Evolutionary conservation across 1,139 yeast species (phyloP).

Genomic region (Debaryomyces nepalensis): DNA sequence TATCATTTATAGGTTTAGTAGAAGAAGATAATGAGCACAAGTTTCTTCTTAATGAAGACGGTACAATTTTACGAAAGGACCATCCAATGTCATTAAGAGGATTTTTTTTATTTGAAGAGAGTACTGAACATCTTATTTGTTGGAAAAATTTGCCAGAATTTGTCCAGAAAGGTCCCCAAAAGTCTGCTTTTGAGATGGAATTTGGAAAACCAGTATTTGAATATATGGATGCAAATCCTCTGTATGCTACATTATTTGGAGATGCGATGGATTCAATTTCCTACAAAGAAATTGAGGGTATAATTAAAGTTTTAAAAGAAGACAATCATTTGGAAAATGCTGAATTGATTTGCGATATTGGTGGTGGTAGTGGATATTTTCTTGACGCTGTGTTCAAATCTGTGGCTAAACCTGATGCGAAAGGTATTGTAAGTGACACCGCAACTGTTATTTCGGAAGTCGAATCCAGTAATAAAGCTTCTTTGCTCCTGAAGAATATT

Average conservation of each 20-base stretch:
- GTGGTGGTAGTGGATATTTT: slow-evolving; percentile 7
- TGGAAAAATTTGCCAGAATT: slow-evolving; percentile 1
- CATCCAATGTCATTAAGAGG: slow-evolving; percentile 9
- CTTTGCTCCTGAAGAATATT: neutral
- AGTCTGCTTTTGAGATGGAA: slow-evolving; percentile 1
- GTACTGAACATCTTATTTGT: neutral
- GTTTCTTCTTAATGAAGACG: slow-evolving; percentile 6
- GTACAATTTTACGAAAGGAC: slow-evolving; percentile 4
- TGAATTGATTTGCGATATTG: slow-evolving; percentile 5
- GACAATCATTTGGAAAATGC: neutral
- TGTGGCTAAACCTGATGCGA: neutral
- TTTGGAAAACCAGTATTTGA: slow-evolving; percentile 4
- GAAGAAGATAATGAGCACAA: neutral
- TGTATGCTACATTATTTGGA: slow-evolving; percentile 2
- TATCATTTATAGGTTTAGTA: neutral
- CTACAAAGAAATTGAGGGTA: slow-evolving; percentile 8
- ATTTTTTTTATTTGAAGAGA: slow-evolving; percentile 4
- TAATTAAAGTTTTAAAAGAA: neutral
- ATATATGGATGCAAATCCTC: slow-evolving; percentile 4
- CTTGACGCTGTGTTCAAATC: neutral
- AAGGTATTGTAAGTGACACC: slow-evolving; percentile 3
- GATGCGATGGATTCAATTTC: slow-evolving; percentile 6
- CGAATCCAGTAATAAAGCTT: neutral
- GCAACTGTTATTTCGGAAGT: slow-evolving; percentile 4
- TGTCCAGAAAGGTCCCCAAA: slow-evolving; percentile 3